These are phyloP conservation scores for Berkeleyomyces basicola DNA, from an alignment of 2,329 filamentous ascomycete genomes.

Conservation along the genomic window DNA sequence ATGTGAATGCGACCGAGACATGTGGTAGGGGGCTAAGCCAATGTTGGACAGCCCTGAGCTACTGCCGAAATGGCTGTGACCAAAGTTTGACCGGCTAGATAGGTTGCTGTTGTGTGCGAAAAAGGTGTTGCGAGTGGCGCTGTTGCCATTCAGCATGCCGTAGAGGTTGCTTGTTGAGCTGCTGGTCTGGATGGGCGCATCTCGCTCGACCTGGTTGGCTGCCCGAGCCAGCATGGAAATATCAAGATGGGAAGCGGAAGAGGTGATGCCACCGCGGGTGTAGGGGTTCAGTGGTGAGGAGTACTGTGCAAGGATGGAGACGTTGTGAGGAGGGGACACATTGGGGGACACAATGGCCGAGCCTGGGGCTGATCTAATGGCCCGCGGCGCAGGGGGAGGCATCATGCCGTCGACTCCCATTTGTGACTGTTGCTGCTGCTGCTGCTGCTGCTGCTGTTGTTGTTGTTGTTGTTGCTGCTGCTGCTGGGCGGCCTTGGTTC, in stretches of 20 bases:
- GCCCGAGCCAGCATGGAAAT: slow-evolving; percentile 45
- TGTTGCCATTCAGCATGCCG: slow-evolving; percentile 18
- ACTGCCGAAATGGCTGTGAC: slow-evolving; percentile 36
- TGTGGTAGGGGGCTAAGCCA: slow-evolving; percentile 75
- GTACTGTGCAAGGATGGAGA: slow-evolving; percentile 46
- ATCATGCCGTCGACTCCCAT: slow-evolving; percentile 47
- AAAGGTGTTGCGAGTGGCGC: slow-evolving; percentile 12
- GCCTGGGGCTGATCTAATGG: slow-evolving; percentile 73
- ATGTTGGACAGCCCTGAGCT: slow-evolving; percentile 35
- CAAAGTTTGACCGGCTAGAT: slow-evolving; percentile 20
- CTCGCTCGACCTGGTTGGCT: slow-evolving; percentile 45
- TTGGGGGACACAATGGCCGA: slow-evolving; percentile 86
- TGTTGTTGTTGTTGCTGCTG: slow-evolving; percentile 88
- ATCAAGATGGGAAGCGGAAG: slow-evolving; percentile 27
- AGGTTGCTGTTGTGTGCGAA: slow-evolving; percentile 12
- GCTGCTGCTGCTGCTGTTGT: slow-evolving; percentile 89
- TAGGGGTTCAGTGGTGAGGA: slow-evolving; percentile 23
- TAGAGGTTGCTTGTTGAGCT: slow-evolving; percentile 25
- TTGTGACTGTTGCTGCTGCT: slow-evolving; percentile 91
- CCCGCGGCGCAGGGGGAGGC: slow-evolving; percentile 53
- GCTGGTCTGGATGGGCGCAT: slow-evolving; percentile 18
- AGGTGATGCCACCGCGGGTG: slow-evolving; percentile 28
- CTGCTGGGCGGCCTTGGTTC: slow-evolving; percentile 58
- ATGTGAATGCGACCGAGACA: slow-evolving; percentile 76
- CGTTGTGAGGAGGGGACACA: slow-evolving; percentile 86